Evolutionary conservation across 352 stramenopile genomes (phyloP).

Genomic region (Pythium guiyangense): DNA sequence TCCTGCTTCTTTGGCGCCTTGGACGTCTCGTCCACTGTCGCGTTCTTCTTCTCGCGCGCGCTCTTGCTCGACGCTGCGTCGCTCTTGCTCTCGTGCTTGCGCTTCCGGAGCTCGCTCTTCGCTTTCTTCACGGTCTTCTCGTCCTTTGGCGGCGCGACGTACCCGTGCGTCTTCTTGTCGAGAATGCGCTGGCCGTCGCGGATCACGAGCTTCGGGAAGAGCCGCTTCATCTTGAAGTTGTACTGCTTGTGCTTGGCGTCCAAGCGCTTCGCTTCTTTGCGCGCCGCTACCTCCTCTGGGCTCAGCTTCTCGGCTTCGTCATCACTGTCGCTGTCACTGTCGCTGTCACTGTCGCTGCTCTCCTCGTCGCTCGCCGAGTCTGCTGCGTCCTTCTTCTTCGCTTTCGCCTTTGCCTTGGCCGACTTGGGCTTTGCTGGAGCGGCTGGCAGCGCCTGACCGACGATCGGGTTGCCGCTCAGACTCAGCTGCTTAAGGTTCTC

Average conservation of each 20-base stretch:
- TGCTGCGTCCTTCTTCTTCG: conserved; percentile 6
- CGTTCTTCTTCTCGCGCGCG: conserved; percentile 17
- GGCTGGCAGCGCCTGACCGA: conserved; percentile 41
- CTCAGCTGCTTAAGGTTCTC: conserved; percentile 76
- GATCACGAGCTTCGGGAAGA: conserved; percentile 79
- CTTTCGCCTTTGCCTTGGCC: conserved; percentile 8
- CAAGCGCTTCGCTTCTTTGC: conserved; percentile 61
- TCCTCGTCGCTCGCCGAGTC: conserved; percentile 9
- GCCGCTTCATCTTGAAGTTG: conserved; percentile 86
- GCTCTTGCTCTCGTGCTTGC: conserved; percentile 23
- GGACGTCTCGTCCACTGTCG: not conserved
- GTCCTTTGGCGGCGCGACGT: conserved; percentile 68
- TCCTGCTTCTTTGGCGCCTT: not conserved
- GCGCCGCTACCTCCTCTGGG: conserved; percentile 38
- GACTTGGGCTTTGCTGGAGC: not conserved
- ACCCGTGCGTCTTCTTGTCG: conserved; percentile 82
- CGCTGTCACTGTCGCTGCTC: conserved; percentile 3
- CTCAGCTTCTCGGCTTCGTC: conserved; percentile 30
- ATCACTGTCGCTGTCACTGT: conserved; percentile 10
- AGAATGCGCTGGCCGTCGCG: conserved; percentile 71
- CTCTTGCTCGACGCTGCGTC: conserved; percentile 14
- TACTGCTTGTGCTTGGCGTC: conserved; percentile 86
- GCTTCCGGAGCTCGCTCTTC: conserved; percentile 12
- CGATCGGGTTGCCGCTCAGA: conserved; percentile 76
- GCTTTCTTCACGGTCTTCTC: conserved; percentile 28